A percentile compares a stretch with the other conserved stretches of the same genome.
Evolutionary conservation across 192 early-diverging fungal species (phyloP).

Genomic region (Anaeromyces robustus): DNA sequence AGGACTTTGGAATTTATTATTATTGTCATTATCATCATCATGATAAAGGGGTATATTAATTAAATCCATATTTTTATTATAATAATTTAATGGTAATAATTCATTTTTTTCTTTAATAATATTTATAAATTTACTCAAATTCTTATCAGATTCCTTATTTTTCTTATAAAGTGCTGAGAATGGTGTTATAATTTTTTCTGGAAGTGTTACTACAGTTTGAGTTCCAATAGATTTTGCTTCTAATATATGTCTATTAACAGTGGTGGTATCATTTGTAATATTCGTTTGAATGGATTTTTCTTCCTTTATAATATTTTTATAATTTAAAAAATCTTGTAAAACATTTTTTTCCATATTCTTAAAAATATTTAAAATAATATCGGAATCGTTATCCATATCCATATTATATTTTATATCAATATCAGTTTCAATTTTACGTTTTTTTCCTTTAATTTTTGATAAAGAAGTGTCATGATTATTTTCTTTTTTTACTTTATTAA

Average conservation of each 20-base stretch:
- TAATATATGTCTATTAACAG: not conserved
- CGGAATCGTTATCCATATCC: too few species aligned
- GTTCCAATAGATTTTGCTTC: not conserved
- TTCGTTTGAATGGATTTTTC: not conserved
- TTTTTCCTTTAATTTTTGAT: too few species aligned
- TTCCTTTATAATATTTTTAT: not conserved
- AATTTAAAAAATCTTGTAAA: not conserved
- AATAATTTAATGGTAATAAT: not conserved
- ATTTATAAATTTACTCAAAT: not conserved
- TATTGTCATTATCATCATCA: not conserved
- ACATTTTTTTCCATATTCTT: not conserved
- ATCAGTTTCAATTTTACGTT: too few species aligned
- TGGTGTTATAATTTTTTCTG: not conserved
- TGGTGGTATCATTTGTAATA: not conserved
- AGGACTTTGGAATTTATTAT: not conserved
- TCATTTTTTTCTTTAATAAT: not conserved
- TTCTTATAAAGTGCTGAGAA: not conserved
- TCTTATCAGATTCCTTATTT: not conserved
- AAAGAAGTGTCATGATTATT: too few species aligned
- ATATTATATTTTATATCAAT: too few species aligned
- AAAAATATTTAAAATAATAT: not conserved
- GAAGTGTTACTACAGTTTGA: not conserved
- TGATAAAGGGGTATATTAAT: not conserved
- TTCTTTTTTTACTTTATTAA: not conserved
- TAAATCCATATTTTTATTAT: not conserved